Percentiles rank a stretch among this genome's conserved stretches.
Conservation (phyloP, 169 alveolate species). For the Plasmodium ovale region DNA sequence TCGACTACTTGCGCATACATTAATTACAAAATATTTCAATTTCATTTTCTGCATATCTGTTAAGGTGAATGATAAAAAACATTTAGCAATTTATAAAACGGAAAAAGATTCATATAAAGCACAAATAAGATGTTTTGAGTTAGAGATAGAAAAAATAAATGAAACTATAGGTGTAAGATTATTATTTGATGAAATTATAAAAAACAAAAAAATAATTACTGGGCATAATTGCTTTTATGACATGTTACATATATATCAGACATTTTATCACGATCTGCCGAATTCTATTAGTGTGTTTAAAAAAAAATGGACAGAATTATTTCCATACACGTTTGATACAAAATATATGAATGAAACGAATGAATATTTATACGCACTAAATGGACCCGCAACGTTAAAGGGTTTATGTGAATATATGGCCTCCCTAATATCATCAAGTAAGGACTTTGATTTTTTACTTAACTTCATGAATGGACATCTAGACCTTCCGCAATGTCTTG, state of each 20-base stretch:
- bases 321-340: slow-evolving; percentile 88
- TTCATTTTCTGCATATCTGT: slow-evolving; percentile 85
- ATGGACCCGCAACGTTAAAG: slow-evolving; percentile 87
- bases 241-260: slow-evolving; percentile 88
- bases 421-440: slow-evolving; percentile 52
- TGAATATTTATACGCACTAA: slow-evolving; percentile 81
- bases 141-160: slow-evolving; percentile 81
- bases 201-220: slow-evolving; percentile 81
- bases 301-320: slow-evolving; percentile 84
- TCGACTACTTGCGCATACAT: slow-evolving; percentile 88
- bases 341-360: slow-evolving; percentile 87
- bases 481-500: slow-evolving; percentile 64
- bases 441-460: slow-evolving; percentile 60
- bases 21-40: slow-evolving; percentile 88
- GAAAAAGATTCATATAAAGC: slow-evolving; percentile 83
- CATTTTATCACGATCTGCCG: slow-evolving; percentile 89
- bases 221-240: slow-evolving; percentile 93
- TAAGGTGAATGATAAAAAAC: slow-evolving; percentile 80
- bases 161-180: slow-evolving; percentile 87
- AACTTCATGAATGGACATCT: slow-evolving; percentile 41
- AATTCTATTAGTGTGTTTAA: slow-evolving; percentile 85
- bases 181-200: slow-evolving; percentile 85
- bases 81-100: slow-evolving; percentile 83
- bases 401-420: slow-evolving; percentile 82
- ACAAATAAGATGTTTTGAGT: slow-evolving; percentile 77